These are phyloP conservation scores for Ophiostoma montium DNA, from an alignment of 2,329 filamentous ascomycete species.

Conservation along the genomic window DNA sequence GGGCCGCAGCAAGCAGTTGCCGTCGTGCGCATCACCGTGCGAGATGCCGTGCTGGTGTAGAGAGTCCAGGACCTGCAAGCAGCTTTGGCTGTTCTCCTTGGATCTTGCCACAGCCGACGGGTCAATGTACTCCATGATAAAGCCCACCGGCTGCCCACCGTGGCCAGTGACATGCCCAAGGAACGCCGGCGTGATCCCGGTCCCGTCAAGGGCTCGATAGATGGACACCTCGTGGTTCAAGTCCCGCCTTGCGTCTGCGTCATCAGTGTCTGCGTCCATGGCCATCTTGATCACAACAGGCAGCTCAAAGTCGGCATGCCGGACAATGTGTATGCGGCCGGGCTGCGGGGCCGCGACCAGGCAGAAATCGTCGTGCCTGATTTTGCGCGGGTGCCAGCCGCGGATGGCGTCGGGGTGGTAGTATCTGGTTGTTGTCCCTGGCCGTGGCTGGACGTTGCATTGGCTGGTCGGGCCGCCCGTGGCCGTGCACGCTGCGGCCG, in stretches of 20 bases:
- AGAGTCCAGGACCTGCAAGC: slow-evolving; percentile 6
- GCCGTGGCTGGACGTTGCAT: neutral
- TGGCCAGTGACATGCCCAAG: neutral
- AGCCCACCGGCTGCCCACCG: neutral
- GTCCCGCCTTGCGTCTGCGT: neutral
- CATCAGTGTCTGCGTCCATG: neutral
- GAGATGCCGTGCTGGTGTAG: slow-evolving; percentile 9
- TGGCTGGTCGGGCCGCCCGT: neutral
- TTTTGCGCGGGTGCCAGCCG: slow-evolving; percentile 8
- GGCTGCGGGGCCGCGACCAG: slow-evolving; percentile 6
- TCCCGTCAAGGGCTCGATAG: slow-evolving; percentile 7
- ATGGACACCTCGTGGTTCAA: slow-evolving; percentile 7
- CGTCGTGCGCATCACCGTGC: slow-evolving; percentile 13
- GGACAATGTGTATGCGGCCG: slow-evolving; percentile 9
- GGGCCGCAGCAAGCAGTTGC: slow-evolving; percentile 10
- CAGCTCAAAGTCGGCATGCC: slow-evolving; percentile 4
- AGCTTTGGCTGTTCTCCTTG: neutral
- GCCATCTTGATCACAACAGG: slow-evolving; percentile 9
- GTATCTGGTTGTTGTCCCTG: neutral
- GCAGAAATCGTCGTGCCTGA: slow-evolving; percentile 3
- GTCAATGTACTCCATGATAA: neutral
- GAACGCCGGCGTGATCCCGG: neutral
- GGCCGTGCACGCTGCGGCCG: neutral
- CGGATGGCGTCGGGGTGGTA: neutral
- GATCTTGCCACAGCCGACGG: neutral